Evolutionary conservation across 148 eudicot genomes (phyloP).

Genomic region (Vaccinium darrowii): DNA sequence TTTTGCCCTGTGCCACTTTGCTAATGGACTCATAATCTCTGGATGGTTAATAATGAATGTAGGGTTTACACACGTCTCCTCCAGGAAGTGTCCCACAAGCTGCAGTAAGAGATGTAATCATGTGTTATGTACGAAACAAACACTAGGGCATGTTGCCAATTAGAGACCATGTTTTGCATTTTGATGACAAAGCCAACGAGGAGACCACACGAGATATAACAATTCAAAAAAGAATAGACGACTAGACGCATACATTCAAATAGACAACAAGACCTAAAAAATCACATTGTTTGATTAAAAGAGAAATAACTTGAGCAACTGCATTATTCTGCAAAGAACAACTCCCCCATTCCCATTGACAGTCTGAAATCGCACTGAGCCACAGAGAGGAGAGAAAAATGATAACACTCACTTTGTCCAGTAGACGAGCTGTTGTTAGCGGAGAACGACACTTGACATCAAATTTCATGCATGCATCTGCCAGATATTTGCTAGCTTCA

Average conservation of each 20-base stretch:
- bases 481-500: conserved; percentile 67
- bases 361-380: not conserved
- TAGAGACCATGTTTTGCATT: not conserved
- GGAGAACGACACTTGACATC: conserved; percentile 92
- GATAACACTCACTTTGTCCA: conserved; percentile 66
- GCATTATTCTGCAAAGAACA: not conserved
- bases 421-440: conserved; percentile 79
- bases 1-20: conserved; percentile 95
- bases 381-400: not conserved
- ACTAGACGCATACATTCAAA: not conserved
- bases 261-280: not conserved
- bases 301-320: not conserved
- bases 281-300: not conserved
- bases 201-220: not conserved
- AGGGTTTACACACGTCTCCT: conserved; percentile 88
- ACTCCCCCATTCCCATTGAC: not conserved
- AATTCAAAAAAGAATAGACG: not conserved
- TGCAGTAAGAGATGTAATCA: conserved; percentile 30
- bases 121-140: not conserved
- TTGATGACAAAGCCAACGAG: not conserved
- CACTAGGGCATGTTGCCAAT: not conserved
- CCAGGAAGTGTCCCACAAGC: conserved; percentile 96
- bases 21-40: conserved; percentile 94
- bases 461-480: conserved; percentile 66
- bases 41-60: conserved; percentile 90